phyloP scores from a whole-genome alignment of 305 asterid genomes.

The Fraxinus greggii region DNA sequence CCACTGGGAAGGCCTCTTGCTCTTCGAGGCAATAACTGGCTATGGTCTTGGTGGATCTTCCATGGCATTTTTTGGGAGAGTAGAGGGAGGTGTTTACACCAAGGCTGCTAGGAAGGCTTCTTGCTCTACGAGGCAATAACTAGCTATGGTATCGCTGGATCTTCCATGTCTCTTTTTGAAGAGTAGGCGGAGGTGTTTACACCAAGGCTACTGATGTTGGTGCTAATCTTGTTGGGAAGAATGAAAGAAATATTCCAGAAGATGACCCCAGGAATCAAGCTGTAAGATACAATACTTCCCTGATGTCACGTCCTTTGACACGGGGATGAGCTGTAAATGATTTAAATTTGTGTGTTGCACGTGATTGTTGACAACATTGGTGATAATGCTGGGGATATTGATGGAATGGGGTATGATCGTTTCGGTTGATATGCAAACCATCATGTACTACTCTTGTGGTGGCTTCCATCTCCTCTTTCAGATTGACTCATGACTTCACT shows the following conservation, averaged over 20 bases:
- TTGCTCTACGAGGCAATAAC: slow-evolving; percentile 37
- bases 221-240: slow-evolving; percentile 75
- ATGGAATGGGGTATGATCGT: too few species aligned
- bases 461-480: too few species aligned
- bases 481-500: too few species aligned
- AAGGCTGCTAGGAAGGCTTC: too few species aligned
- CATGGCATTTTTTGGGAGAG: too few species aligned
- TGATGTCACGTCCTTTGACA: not conserved
- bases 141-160: slow-evolving; percentile 41
- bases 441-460: too few species aligned
- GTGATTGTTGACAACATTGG: too few species aligned
- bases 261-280: slow-evolving; percentile 83
- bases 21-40: too few species aligned
- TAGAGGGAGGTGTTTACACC: too few species aligned
- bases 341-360: not conserved
- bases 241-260: slow-evolving; percentile 44
- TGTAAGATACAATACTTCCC: slow-evolving; percentile 34
- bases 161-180: slow-evolving; percentile 63
- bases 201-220: slow-evolving; percentile 33
- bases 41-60: too few species aligned
- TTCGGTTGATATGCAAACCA: too few species aligned
- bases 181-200: slow-evolving; percentile 87
- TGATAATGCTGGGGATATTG: too few species aligned
- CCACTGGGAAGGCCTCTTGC: slow-evolving; percentile 80
- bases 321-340: not conserved